Evolutionary conservation across 2,329 filamentous ascomycete species (phyloP), one percentile per base, ranked within the genome.

Genomic region (Purpureocillium lavendulum): DNA sequence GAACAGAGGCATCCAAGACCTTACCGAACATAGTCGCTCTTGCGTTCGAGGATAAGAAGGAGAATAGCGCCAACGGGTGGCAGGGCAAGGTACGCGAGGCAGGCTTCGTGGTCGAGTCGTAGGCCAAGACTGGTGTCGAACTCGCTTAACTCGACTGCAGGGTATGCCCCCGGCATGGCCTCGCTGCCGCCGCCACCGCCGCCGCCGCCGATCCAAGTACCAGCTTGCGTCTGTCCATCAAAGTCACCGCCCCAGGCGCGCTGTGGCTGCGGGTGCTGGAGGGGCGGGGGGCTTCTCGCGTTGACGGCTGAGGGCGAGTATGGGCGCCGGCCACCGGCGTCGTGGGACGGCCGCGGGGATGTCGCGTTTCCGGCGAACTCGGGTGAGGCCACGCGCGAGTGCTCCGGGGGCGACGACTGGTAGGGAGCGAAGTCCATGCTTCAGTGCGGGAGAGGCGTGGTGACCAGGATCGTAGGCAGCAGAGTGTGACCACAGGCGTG

Each of bases 371-470:
- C 3, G 39, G 57, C 49, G 44, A 55, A 54, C 47, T 66, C 64
- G 38, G 88, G 87, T 15, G 87, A 94, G 58, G 88, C 74, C 38
- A 84, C 80, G 54, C 90, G 86, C 50, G 80, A 78, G 52, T 83
- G 75, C 67, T 97, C 89, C 9, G 92, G 92, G 13, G 84, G 84
- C 36, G 84, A 84, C 62, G 90, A 90, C 69, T 97, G 92, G 66
- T 97, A 98, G 30, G 92, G 92, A 34, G 92, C 92, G 61, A 97
- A 98, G 68, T 96, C 86, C 85, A 92, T 92, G 40, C n/a, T n/a
- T n/a, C n/a, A n/a, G n/a, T n/a, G n/a, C n/a, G n/a, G n/a, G n/a
- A n/a, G n/a, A n/a, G n/a, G n/a, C n/a, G n/a, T n/a, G n/a, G n/a
- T n/a, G n/a, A n/a, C n/a, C n/a, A n/a, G n/a, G n/a, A n/a, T n/a